phyloP scores from a whole-genome alignment of 2,329 filamentous ascomycete genomes.

The Hymenotorrendiella dingleyae region DNA sequence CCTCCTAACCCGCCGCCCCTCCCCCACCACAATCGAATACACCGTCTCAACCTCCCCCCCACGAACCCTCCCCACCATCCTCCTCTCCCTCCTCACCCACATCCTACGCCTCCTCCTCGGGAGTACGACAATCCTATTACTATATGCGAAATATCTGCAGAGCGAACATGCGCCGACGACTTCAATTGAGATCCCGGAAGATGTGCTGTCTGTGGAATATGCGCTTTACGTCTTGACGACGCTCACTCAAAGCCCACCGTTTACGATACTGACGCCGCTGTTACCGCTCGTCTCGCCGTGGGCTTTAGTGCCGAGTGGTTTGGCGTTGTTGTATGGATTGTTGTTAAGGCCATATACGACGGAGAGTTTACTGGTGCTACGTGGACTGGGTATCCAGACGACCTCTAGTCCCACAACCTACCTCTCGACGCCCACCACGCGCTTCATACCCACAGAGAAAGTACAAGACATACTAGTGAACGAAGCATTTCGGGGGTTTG shows the following conservation, averaged over 20 bases:
- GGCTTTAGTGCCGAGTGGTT: too few species aligned
- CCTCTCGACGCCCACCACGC: constrained; percentile 54
- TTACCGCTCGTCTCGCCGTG: too few species aligned
- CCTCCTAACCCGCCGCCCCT: constrained; percentile 61
- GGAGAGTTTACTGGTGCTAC: constrained; percentile 83
- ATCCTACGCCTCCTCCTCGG: constrained; percentile 37
- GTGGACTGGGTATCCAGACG: constrained; percentile 87
- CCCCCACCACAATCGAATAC: constrained; percentile 86
- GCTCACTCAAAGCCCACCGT: too few species aligned
- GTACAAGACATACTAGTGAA: constrained; percentile 93
- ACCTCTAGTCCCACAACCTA: constrained; percentile 65
- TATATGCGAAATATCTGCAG: constrained; percentile 43
- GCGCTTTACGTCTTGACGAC: too few species aligned
- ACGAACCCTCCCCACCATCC: constrained; percentile 41
- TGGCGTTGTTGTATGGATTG: too few species aligned
- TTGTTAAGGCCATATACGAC: constrained; percentile 51
- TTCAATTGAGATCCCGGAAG: background rate
- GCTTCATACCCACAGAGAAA: constrained; percentile 83
- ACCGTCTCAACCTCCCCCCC: constrained; percentile 76
- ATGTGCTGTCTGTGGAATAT: too few species aligned
- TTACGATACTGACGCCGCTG: too few species aligned
- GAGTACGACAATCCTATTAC: constrained; percentile 39
- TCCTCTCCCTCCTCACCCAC: constrained; percentile 40
- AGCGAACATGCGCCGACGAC: constrained; percentile 13
- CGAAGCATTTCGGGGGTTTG: constrained; percentile 89